Evolutionary conservation across 345 rosid species (phyloP).

Genomic region (Boechera retrofracta): DNA sequence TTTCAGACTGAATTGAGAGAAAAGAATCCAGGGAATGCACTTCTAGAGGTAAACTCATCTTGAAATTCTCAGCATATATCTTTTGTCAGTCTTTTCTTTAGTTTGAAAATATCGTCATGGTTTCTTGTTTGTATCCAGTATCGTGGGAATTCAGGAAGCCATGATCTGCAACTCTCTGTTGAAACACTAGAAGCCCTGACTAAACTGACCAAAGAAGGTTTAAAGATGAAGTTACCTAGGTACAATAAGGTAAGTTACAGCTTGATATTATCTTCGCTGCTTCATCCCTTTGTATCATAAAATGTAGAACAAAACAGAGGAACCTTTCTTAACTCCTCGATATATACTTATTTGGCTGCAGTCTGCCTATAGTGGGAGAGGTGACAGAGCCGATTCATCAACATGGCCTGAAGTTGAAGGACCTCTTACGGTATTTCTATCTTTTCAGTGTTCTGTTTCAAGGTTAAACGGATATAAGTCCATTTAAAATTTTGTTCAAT

Average conservation of each 20-base stretch:
- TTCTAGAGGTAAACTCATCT: constrained; percentile 65
- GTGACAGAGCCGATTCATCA: constrained; percentile 86
- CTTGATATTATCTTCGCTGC: background rate
- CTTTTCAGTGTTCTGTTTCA: constrained; percentile 6
- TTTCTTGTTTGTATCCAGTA: constrained; percentile 49
- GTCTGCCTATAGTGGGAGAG: constrained; percentile 93
- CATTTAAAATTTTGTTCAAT: background rate
- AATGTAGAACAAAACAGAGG: background rate
- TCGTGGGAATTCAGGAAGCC: constrained; percentile 98
- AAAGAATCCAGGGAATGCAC: constrained; percentile 76
- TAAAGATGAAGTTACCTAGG: constrained; percentile 90
- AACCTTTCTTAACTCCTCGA: constrained; percentile 2
- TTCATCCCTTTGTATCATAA: constrained; percentile 14
- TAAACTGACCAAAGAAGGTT: constrained; percentile 79
- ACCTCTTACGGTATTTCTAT: constrained; percentile 66
- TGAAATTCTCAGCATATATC: constrained; percentile 10
- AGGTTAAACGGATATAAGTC: constrained; percentile 4
- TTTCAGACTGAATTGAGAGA: constrained; percentile 74
- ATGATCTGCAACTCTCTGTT: constrained; percentile 87
- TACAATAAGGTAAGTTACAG: constrained; percentile 74
- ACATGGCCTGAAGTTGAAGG: constrained; percentile 95
- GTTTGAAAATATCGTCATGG: constrained; percentile 3
- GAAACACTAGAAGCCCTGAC: constrained; percentile 62
- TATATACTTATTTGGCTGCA: constrained; percentile 46
- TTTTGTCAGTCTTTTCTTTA: constrained; percentile 3